Percentiles rank a stretch among this genome's conserved stretches.
Evolutionary conservation across 768 basidiomycete species (phyloP).

Genomic region (Lactifluus subvellereus): DNA sequence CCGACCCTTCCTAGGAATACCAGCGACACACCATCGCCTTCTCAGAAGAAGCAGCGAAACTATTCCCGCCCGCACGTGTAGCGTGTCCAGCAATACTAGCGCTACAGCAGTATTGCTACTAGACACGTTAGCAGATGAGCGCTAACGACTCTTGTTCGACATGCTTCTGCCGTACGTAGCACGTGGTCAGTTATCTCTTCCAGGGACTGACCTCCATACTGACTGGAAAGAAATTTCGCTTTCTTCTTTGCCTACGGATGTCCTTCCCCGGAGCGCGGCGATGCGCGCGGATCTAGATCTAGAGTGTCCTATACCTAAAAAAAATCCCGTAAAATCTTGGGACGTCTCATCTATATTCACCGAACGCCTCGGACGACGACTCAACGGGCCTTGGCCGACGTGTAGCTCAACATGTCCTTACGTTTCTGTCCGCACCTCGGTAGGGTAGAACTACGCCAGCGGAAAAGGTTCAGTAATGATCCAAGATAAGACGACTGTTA

Average conservation of each 20-base stretch:
- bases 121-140: too few relatives aligned
- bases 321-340: conserved; percentile 4
- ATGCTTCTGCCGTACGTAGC: conserved; percentile 13
- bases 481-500: neutral
- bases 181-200: conserved; percentile 1
- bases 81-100: too few relatives aligned
- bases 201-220: neutral
- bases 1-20: too few relatives aligned
- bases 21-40: too few relatives aligned
- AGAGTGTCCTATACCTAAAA: neutral
- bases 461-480: neutral
- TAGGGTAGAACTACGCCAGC: neutral
- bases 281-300: neutral
- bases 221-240: neutral
- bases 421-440: conserved; percentile 5
- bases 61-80: too few relatives aligned
- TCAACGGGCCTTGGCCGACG: neutral
- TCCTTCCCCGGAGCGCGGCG: conserved; percentile 5
- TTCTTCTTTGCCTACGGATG: neutral
- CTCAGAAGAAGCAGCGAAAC: too few relatives aligned
- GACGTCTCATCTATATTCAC: conserved; percentile 3
- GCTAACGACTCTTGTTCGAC: neutral
- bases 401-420: neutral
- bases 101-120: too few relatives aligned
- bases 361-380: neutral